Evolutionary conservation across 768 basidiomycete genomes (phyloP).

Genomic region (Mycena indigotica): DNA sequence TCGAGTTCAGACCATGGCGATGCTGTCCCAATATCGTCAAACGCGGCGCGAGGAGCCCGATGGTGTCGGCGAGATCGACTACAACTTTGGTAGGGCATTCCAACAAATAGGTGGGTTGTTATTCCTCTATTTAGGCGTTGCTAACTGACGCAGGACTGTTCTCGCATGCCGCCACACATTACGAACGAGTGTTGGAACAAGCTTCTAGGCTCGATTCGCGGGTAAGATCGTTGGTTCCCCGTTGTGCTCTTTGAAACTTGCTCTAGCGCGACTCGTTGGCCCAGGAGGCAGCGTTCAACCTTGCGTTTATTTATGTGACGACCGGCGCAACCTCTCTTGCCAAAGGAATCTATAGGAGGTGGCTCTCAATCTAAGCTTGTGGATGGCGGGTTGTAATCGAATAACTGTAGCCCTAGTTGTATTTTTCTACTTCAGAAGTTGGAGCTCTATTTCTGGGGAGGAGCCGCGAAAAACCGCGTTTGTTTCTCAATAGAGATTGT

Average conservation of each 20-base stretch:
- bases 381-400: too few relatives aligned
- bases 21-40: slow-evolving; percentile 77
- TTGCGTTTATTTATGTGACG: slow-evolving; percentile 62
- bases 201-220: slow-evolving; percentile 34
- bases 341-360: slow-evolving; percentile 55
- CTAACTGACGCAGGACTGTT: slow-evolving; percentile 50
- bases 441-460: too few relatives aligned
- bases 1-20: slow-evolving; percentile 55
- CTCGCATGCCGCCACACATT: slow-evolving; percentile 65
- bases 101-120: slow-evolving; percentile 76
- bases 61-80: slow-evolving; percentile 80
- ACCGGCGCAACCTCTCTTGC: slow-evolving; percentile 59
- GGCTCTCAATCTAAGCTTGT: slow-evolving; percentile 54
- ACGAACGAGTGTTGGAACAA: slow-evolving; percentile 55
- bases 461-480: too few relatives aligned
- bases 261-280: slow-evolving; percentile 46
- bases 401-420: too few relatives aligned
- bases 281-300: slow-evolving; percentile 68
- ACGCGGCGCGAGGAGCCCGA: slow-evolving; percentile 49
- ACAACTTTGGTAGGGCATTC: slow-evolving; percentile 88
- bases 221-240: slow-evolving; percentile 24
- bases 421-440: too few relatives aligned
- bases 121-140: background rate
- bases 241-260: background rate
- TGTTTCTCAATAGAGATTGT: too few relatives aligned